Percentiles rank a stretch among this genome's conserved stretches.
These are phyloP conservation scores for Globisporangium orthogonon DNA, from an alignment of 352 stramenopile species.

Conservation along the genomic window DNA sequence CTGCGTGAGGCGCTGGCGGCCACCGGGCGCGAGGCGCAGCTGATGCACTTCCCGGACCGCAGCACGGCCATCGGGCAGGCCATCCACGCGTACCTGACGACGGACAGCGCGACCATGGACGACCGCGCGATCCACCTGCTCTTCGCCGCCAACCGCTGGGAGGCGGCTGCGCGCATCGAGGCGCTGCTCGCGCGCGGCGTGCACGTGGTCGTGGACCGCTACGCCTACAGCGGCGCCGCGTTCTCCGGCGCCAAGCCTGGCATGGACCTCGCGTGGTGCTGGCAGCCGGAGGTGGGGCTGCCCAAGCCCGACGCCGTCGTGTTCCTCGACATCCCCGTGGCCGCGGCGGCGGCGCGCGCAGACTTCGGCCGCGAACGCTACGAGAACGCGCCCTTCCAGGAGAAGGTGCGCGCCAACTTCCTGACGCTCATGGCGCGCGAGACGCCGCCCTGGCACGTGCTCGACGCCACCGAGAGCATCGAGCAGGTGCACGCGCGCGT, in stretches of 20 bases:
- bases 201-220: constrained; percentile 96
- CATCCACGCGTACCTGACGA: constrained; percentile 97
- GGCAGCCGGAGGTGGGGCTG: constrained; percentile 94
- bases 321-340: constrained; percentile 95
- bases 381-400: constrained; percentile 86
- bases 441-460: constrained; percentile 57
- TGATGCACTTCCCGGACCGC: constrained; percentile 80
- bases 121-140: constrained; percentile 98
- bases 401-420: constrained; percentile 82
- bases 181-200: constrained; percentile 67
- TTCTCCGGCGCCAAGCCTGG: constrained; percentile 96
- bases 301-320: constrained; percentile 96
- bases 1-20: constrained; percentile 64
- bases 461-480: constrained; percentile 75
- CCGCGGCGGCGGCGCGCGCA: constrained; percentile 84
- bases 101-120: constrained; percentile 80
- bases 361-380: constrained; percentile 93
- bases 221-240: constrained; percentile 96
- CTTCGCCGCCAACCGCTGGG: constrained; percentile 99
- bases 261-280: constrained; percentile 96
- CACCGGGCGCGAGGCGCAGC: constrained; percentile 21
- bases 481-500: constrained; percentile 66
- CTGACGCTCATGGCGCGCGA: constrained; percentile 41
- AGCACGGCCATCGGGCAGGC: constrained; percentile 92
- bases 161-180: constrained; percentile 81